A percentile compares a stretch with the other conserved stretches of the same genome.
Evolutionary conservation across 129 eudicot species (phyloP).

Genomic region (Helianthus annuus): HanXRQr2.0-SUNRISE NC_035441.2:177693323-177693822

Average conservation of each 20-base stretch:
- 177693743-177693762: conserved; percentile 54
- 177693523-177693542: not conserved
- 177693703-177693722: conserved; percentile 86
- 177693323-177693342: too few species aligned
- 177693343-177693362: too few species aligned
- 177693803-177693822: conserved; percentile 59
- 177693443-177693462: conserved; percentile 13
- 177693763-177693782: conserved; percentile 55
- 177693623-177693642: conserved; percentile 24
- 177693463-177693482: conserved; percentile 29
- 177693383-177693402: too few species aligned
- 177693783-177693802: conserved; percentile 60
- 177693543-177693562: conserved; percentile 43
- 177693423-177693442: too few species aligned
- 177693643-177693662: conserved; percentile 52
- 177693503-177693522: conserved; percentile 11
- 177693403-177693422: too few species aligned
- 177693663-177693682: conserved; percentile 77
- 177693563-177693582: conserved; percentile 42
- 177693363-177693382: too few species aligned
- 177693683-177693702: conserved; percentile 60
- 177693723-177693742: conserved; percentile 69
- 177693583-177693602: conserved; percentile 51
- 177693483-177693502: not conserved
- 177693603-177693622: conserved; percentile 21